Evolutionary conservation across 2,329 filamentous ascomycete genomes (phyloP), one percentile per base, ranked within the genome.

Genomic region (Xylariaceae sp.): DNA sequence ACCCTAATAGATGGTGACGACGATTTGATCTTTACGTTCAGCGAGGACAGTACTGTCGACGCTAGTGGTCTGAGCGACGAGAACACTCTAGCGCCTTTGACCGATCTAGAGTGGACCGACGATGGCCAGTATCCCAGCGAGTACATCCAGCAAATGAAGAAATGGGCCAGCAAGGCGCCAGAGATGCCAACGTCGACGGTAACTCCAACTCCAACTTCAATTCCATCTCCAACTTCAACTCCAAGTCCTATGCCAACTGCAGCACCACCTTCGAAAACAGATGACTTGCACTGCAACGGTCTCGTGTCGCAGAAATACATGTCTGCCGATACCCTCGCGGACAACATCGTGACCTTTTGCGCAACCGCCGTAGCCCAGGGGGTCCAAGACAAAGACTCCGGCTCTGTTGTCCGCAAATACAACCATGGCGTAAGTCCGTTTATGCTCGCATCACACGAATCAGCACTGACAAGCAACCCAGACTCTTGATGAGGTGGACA

Each of bases 401-500:
- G 34, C 45, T 47, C 45, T 39, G 17, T 47, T 40, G 31, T 19
- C 17, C 45, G 45, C 45, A 47, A 39, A 33, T 47, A 47, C 34
- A 39, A 47, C 36, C 33, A 33, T 36, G 6, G 45, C 33, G 45
- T 47, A 49, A n/a, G n/a, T n/a, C n/a, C n/a, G n/a, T n/a, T n/a
- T n/a, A 47, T 47, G 45, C 38, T 47, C 45, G 45, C 45, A 38
- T 41, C 14, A 47, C 45, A 47, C 45, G 45, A 47, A 31, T 28
- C 34, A 47, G 45, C 45, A 47, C 22, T 47, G 36, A 47, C 45
- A 47, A 47, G 38, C 45, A 47, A 47, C 45, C 45, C 16, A 47
- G 45, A 47, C 45, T 47, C 45, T 47, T 36, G 45, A 47, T 36
- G 45, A 47, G 36, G 45, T 47, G 45, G 45, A 47, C 45, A 47